Evolutionary conservation across 352 stramenopile genomes (phyloP), one percentile per base, ranked within the genome.

Genomic region (Globisporangium lucens): DNA sequence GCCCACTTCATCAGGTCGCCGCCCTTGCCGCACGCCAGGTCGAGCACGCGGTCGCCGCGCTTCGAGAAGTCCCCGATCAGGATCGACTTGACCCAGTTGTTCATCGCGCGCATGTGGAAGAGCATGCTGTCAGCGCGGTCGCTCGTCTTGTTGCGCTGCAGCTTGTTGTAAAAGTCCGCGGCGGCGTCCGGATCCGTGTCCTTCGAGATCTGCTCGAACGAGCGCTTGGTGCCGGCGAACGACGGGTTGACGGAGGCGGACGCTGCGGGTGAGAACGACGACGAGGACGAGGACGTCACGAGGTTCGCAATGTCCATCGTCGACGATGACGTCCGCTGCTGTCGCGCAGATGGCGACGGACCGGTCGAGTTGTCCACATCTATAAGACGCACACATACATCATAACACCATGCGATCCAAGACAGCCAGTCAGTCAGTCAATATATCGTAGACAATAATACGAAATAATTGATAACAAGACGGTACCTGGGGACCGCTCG

Each of bases 51-150:
- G 30, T 99, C 80, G 52, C 91, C 84, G 13, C 76, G 85, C 63
- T 84, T 76, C 12, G 85, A 89, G 65, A 79, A 91, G 67, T 98
- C 93, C 67, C 90, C 89, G 71, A 99, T 98, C 70, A 98, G 85
- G 17, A 97, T 96, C 20, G 93, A 95, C 75, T 99, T 99, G 38
- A 99, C 93, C 97, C 97, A 99, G 75, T 99, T 99, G 83, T 99
- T 99, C 71, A 99, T 96, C 29, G 91, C 85, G 41, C 97, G 87
- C 89, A 99, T 98, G 79, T 99, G 97, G 75, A 98, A 99, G 20
- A 99, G 85, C 62, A 94, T 80, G 67, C 92, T 97, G 63, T 96
- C 88, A 9, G 87, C 86, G 66, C 93, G 82, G 62, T 93, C 85
- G 64, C 75, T 84, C 59, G 85, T 87, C 9, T 78, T 80, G 30